These are phyloP conservation scores for Fusarium dimerum DNA, from an alignment of 2,329 filamentous ascomycete species.

Conservation along the genomic window DNA sequence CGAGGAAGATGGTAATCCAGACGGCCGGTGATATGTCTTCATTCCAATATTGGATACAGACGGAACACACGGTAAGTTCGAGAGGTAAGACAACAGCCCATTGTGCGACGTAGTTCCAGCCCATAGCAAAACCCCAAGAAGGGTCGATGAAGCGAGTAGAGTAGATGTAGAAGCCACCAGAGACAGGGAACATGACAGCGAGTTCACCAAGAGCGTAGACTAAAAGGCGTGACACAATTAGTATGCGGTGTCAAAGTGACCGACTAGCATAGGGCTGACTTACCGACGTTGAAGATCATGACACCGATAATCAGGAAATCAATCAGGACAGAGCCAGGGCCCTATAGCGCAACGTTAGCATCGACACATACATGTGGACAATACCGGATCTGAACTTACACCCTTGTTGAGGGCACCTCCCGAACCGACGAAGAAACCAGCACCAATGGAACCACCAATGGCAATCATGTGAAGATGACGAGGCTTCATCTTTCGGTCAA, in stretches of 20 bases:
- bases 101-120: slow-evolving; percentile 47
- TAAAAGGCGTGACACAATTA: slow-evolving; percentile 7
- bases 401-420: slow-evolving; percentile 54
- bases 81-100: slow-evolving; percentile 52
- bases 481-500: slow-evolving; percentile 52
- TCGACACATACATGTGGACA: neutral
- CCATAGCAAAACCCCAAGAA: slow-evolving; percentile 59
- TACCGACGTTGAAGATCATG: slow-evolving; percentile 60
- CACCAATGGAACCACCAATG: slow-evolving; percentile 62
- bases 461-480: slow-evolving; percentile 65
- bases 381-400: slow-evolving; percentile 25
- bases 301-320: slow-evolving; percentile 58
- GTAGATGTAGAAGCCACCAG: slow-evolving; percentile 64
- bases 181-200: slow-evolving; percentile 62
- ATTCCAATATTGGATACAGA: slow-evolving; percentile 56
- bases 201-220: slow-evolving; percentile 63
- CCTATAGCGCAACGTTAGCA: slow-evolving; percentile 16
- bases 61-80: slow-evolving; percentile 52
- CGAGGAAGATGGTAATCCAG: slow-evolving; percentile 56
- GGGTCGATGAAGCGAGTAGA: slow-evolving; percentile 64
- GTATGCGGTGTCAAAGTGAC: neutral
- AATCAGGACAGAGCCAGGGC: slow-evolving; percentile 46
- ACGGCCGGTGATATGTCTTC: slow-evolving; percentile 47
- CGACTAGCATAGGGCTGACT: neutral
- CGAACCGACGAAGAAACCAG: slow-evolving; percentile 64